phyloP scores from a whole-genome alignment of 176 grass and related monocot species.

The Ensete ventricosum region DNA sequence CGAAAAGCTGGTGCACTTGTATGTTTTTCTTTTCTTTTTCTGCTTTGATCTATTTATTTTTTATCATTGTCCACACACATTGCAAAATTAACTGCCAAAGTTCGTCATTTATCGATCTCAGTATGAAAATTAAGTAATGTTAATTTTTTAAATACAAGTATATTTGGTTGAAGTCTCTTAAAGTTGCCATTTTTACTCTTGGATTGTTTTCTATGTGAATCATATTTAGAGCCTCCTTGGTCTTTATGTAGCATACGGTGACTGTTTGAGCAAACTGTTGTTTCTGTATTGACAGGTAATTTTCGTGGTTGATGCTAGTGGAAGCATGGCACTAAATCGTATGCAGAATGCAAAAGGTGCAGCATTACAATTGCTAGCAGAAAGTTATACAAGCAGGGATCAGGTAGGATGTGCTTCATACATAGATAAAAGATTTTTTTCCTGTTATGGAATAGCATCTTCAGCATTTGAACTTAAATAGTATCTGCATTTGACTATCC shows the following conservation, averaged over 20 bases:
- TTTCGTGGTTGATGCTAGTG: constrained; percentile 98
- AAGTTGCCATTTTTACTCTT: neutral
- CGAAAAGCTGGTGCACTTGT: constrained; percentile 98
- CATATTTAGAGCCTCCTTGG: neutral
- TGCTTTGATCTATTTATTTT: neutral
- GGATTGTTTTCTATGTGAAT: neutral
- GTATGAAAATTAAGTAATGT: neutral
- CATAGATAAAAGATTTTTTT: neutral
- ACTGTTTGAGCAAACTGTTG: neutral
- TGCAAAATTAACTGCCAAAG: neutral
- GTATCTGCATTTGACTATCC: neutral
- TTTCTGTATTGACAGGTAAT: constrained; percentile 57
- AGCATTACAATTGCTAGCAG: constrained; percentile 81
- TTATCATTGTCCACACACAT: neutral
- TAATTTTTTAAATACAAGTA: neutral
- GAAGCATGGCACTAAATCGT: constrained; percentile 97
- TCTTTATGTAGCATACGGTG: neutral
- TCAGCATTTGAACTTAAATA: neutral
- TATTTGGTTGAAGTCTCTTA: neutral
- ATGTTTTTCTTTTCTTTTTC: constrained; percentile 7
- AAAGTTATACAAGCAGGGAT: constrained; percentile 98
- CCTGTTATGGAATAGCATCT: constrained; percentile 2
- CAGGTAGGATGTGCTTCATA: constrained; percentile 36
- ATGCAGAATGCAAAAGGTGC: constrained; percentile 99
- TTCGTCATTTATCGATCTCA: neutral